Percentiles rank a stretch among this genome's conserved stretches.
phyloP scores from a whole-genome alignment of 1,284 basidiomycete species.

The Ganoderma meredithae region DNA sequence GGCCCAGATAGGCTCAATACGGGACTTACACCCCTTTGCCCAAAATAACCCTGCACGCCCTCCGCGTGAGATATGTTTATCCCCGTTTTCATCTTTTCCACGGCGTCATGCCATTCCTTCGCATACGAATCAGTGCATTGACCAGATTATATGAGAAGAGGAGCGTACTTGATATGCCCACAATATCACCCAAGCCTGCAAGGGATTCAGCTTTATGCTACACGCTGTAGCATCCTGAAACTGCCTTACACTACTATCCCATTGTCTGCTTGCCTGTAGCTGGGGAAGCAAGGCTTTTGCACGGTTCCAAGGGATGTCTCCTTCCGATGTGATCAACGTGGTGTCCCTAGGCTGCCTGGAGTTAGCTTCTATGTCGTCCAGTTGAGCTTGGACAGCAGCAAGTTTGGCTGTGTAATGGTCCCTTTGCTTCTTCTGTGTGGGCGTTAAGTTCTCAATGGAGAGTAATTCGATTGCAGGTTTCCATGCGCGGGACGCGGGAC shows the following conservation, averaged over 20 bases:
- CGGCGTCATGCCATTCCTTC: constrained; percentile 5
- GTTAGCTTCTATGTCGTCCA: constrained; percentile 2
- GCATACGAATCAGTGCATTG: background rate
- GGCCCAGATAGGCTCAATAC: background rate
- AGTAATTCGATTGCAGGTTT: constrained; percentile 36
- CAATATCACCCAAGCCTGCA: constrained; percentile 45
- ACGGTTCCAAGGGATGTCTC: constrained; percentile 29
- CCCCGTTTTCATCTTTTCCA: constrained; percentile 13
- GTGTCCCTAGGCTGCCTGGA: constrained; percentile 2
- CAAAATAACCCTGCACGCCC: constrained; percentile 12
- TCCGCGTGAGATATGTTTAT: background rate
- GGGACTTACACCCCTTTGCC: constrained; percentile 10
- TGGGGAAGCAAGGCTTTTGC: constrained; percentile 30
- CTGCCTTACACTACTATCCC: constrained; percentile 31
- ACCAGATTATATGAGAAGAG: background rate
- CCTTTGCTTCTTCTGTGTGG: constrained; percentile 40
- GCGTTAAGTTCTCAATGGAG: constrained; percentile 33
- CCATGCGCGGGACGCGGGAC: constrained; percentile 30
- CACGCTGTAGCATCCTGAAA: background rate
- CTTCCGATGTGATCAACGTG: background rate
- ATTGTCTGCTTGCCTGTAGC: constrained; percentile 11
- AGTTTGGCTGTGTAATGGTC: constrained; percentile 37
- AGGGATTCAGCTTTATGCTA: background rate
- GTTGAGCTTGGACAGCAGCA: constrained; percentile 16
- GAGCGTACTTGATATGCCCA: constrained; percentile 22